Evolutionary conservation across 2,329 filamentous ascomycete genomes (phyloP).

Genomic region (Xylariaceae sp.): DNA sequence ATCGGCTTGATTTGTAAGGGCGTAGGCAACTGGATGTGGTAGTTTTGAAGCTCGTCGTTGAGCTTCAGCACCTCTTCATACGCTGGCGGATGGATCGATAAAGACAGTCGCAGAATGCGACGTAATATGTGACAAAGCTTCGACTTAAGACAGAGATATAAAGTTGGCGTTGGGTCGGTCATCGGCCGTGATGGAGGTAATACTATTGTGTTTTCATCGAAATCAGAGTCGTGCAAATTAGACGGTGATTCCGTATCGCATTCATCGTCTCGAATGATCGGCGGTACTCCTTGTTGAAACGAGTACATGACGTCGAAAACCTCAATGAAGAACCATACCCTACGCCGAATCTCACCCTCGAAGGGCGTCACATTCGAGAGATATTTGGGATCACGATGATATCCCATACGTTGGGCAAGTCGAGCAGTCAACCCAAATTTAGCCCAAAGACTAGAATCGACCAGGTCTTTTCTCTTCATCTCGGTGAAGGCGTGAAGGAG

Average conservation of each 20-base stretch:
- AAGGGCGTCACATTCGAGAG: constrained; percentile 44
- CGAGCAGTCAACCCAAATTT: constrained; percentile 45
- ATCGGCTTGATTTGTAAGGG: constrained; percentile 42
- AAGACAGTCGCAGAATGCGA: constrained; percentile 40
- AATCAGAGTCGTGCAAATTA: constrained; percentile 49
- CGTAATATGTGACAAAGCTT: constrained; percentile 42
- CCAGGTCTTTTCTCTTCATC: constrained; percentile 39
- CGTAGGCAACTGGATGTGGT: constrained; percentile 37
- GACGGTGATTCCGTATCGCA: constrained; percentile 45
- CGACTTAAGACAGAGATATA: constrained; percentile 43
- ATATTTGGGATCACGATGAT: constrained; percentile 46
- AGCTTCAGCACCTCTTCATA: constrained; percentile 40
- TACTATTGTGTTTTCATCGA: constrained; percentile 43
- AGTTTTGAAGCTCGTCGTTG: constrained; percentile 39
- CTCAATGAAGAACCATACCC: constrained; percentile 46
- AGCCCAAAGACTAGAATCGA: constrained; percentile 45
- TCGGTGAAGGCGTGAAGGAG: constrained; percentile 44
- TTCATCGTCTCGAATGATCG: constrained; percentile 45
- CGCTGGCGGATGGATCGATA: constrained; percentile 35
- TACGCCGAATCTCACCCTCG: constrained; percentile 48
- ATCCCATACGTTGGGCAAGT: constrained; percentile 49
- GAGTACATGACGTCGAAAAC: constrained; percentile 47
- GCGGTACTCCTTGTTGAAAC: constrained; percentile 50
- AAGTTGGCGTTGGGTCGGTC: constrained; percentile 41
- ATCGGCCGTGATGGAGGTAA: constrained; percentile 42